Evolutionary conservation across 2,329 filamentous ascomycete genomes (phyloP).

Genomic region (Ascochyta rabiei): DNA sequence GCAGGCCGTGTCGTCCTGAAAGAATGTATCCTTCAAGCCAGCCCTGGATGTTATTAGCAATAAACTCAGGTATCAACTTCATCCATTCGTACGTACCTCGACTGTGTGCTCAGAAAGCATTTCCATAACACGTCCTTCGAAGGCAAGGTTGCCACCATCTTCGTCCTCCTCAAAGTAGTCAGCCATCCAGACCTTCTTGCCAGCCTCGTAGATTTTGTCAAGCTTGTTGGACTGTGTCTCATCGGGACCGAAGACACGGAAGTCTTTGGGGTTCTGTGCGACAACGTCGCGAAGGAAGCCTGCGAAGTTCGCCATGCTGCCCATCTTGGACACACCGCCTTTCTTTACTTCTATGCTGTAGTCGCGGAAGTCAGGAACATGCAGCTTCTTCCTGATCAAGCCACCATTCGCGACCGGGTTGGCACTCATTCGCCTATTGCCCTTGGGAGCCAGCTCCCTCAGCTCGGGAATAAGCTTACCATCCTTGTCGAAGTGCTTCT

Average conservation of each 20-base stretch:
- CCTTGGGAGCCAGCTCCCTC: conserved; percentile 67
- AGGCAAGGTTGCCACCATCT: conserved; percentile 75
- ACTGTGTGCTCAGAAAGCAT: conserved; percentile 82
- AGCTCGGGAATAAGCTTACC: conserved; percentile 69
- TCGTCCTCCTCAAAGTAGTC: conserved; percentile 78
- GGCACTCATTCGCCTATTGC: conserved; percentile 74
- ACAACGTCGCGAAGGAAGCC: conserved; percentile 72
- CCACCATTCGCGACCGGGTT: conserved; percentile 79
- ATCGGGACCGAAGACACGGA: conserved; percentile 79
- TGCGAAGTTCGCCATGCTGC: conserved; percentile 74
- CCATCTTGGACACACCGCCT: conserved; percentile 61
- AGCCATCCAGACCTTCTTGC: conserved; percentile 81
- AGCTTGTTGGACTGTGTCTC: conserved; percentile 86
- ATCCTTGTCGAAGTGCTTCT: conserved; percentile 69
- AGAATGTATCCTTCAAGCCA: conserved; percentile 82
- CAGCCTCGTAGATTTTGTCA: conserved; percentile 70
- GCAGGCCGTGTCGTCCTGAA: conserved; percentile 74
- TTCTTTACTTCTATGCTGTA: conserved; percentile 69
- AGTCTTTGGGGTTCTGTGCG: conserved; percentile 67
- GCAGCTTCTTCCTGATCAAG: conserved; percentile 67
- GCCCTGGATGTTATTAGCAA: conserved; percentile 29
- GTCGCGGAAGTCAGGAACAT: conserved; percentile 71
- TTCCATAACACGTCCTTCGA: conserved; percentile 76
- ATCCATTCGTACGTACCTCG: conserved; percentile 55
- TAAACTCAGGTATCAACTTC: not conserved